phyloP scores from a whole-genome alignment of 306 rosid species.

The Gastrolobium villosum region DNA sequence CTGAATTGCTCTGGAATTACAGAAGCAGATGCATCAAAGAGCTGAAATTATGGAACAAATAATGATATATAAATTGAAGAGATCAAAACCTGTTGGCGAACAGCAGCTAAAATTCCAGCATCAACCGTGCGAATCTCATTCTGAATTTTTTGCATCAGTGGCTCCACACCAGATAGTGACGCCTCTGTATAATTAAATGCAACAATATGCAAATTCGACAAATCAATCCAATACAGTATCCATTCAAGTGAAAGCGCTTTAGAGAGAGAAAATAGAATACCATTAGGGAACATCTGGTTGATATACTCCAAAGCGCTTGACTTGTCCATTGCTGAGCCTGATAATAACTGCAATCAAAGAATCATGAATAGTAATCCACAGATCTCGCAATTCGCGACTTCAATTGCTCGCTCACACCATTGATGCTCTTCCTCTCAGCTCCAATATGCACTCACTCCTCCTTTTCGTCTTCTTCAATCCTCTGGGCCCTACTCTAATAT shows the following conservation, averaged over 20 bases:
- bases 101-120: slow-evolving; percentile 91
- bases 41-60: not conserved
- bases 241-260: no score
- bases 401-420: slow-evolving; percentile 32
- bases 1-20: slow-evolving; percentile 89
- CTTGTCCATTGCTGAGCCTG: slow-evolving; percentile 76
- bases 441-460: slow-evolving; percentile 6
- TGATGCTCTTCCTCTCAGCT: slow-evolving; percentile 39
- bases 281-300: slow-evolving; percentile 99
- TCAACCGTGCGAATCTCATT: slow-evolving; percentile 93
- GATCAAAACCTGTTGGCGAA: slow-evolving; percentile 86
- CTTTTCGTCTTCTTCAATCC: slow-evolving; percentile 41
- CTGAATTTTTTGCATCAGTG: slow-evolving; percentile 97
- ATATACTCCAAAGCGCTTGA: slow-evolving; percentile 95
- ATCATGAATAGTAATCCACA: not conserved
- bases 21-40: slow-evolving; percentile 47
- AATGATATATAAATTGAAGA: not conserved
- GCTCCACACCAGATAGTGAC: slow-evolving; percentile 93
- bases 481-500: slow-evolving; percentile 12
- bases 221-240: not conserved
- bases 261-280: slow-evolving; percentile 41
- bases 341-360: slow-evolving; percentile 30
- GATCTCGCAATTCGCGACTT: slow-evolving; percentile 42
- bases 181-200: slow-evolving; percentile 62
- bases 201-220: slow-evolving; percentile 17